Evolutionary conservation across 768 basidiomycete genomes (phyloP).

Genomic region (Galerina marginata): DNA sequence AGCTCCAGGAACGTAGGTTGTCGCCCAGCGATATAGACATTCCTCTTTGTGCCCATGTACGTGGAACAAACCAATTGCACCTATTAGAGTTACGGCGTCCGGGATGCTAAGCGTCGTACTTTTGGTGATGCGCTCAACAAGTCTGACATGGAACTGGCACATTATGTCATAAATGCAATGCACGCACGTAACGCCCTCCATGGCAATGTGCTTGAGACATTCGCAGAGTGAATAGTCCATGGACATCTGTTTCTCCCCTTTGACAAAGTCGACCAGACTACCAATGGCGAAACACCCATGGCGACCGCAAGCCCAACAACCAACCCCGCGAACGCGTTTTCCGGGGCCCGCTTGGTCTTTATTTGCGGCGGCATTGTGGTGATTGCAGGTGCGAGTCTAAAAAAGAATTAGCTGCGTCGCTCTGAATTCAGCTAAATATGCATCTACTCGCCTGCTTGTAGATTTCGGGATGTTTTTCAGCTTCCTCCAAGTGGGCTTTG

Average conservation of each 20-base stretch:
- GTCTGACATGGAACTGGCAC: constrained; percentile 21
- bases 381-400: constrained; percentile 1
- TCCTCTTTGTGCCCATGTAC: constrained; percentile 31
- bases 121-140: background rate
- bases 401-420: no score
- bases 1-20: constrained; percentile 32
- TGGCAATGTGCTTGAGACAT: constrained; percentile 13
- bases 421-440: no score
- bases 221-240: constrained; percentile 28
- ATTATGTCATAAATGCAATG: constrained; percentile 25
- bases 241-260: constrained; percentile 30
- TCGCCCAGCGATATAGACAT: constrained; percentile 30
- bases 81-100: constrained; percentile 6
- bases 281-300: constrained; percentile 26
- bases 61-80: constrained; percentile 34
- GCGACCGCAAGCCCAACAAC: constrained; percentile 19
- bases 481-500: constrained; percentile 24
- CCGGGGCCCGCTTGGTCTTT: background rate
- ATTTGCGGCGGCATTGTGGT: background rate
- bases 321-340: constrained; percentile 18
- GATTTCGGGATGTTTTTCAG: background rate
- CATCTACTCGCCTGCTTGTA: no score
- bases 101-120: background rate
- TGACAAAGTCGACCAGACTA: constrained; percentile 28
- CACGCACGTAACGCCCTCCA: background rate